Evolutionary conservation across 163 green algal species (phyloP).

Genomic region (Chlamydomonas reinhardtii): DNA sequence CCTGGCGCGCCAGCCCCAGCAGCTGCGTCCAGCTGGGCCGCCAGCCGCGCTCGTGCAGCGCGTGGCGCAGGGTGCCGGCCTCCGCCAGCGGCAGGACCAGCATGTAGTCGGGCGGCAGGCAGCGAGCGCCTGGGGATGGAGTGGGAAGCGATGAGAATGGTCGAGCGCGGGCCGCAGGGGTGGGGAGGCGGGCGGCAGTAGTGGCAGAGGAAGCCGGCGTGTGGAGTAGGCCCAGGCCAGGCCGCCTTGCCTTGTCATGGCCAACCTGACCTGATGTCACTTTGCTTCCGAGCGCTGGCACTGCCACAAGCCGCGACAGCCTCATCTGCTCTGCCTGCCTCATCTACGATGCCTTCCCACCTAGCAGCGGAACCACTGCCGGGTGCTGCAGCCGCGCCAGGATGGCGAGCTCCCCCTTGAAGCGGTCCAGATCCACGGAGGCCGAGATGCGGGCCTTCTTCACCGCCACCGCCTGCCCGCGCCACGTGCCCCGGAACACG

Average conservation of each 20-base stretch:
- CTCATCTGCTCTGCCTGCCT: too few relatives aligned
- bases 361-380: slow-evolving; percentile 62
- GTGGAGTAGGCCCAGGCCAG: too few relatives aligned
- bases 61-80: slow-evolving; percentile 55
- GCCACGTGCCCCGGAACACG: slow-evolving; percentile 11
- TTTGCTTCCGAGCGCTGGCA: too few relatives aligned
- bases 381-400: slow-evolving; percentile 67
- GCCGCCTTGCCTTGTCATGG: too few relatives aligned
- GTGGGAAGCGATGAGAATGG: too few relatives aligned
- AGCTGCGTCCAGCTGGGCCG: slow-evolving; percentile 21
- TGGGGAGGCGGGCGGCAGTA: too few relatives aligned
- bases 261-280: too few relatives aligned
- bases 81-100: slow-evolving; percentile 76
- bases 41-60: slow-evolving; percentile 64
- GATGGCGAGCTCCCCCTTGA: slow-evolving; percentile 75
- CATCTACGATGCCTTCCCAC: slow-evolving; percentile 1
- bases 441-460: slow-evolving; percentile 66
- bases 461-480: slow-evolving; percentile 11
- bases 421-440: slow-evolving; percentile 79
- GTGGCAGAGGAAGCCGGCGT: too few relatives aligned
- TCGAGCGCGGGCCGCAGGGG: too few relatives aligned
- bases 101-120: slow-evolving; percentile 75
- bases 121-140: slow-evolving; percentile 50
- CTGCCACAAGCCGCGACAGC: too few relatives aligned
- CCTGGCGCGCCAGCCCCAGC: slow-evolving; percentile 3